Evolutionary conservation across 2,329 filamentous ascomycete species (phyloP), one percentile per base, ranked within the genome.

Genomic region (Malbranchea cinnamomea): DNA sequence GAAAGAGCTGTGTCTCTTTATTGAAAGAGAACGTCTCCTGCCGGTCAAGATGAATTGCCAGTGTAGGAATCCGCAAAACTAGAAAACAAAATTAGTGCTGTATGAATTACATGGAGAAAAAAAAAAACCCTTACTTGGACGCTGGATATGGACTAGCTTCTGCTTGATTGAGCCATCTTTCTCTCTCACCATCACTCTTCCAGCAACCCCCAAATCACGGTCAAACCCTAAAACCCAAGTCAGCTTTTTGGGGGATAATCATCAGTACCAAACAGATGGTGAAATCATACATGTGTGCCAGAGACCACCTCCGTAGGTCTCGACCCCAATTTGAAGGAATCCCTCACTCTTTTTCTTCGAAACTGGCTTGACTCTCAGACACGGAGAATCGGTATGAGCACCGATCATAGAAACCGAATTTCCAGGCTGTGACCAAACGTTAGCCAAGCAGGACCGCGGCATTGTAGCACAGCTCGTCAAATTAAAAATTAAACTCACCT

Each of bases 1-100:
- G 89, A 48, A 93, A 91, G 14, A 98, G 62, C 54, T 98, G 87
- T 14, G 78, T 83, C 63, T 98, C 89, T 63, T 94, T 95, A 66
- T 95, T 98, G 49, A 91, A 92, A 33, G 82, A 67, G 48, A 98
- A 98, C 38, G 68, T 81, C 45, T 79, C 68, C 44, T 81, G 74
- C 32, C 87, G 78, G 48, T 94, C 78, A 34, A 98, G 71, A 57
- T 98, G 89, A 41, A 95, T 91, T 19, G 89, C 89, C 39, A 98
- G 65, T 3, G 84, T 93, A 2, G 89, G 89, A 37, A 98, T 87
- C 30, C 89, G 73, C 41, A 95, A 68, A 43, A 98, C 60, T 63
- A 27, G 6, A 23, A 24, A 2, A 23, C 13, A 6, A 20, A 21
- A 21, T 32, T 26, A 33, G 11, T 11, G 8, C 11, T 12, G 5